Base-by-base conservation (phyloP, 208 protist genomes). In the Acanthamoeba castellanii region DNA sequence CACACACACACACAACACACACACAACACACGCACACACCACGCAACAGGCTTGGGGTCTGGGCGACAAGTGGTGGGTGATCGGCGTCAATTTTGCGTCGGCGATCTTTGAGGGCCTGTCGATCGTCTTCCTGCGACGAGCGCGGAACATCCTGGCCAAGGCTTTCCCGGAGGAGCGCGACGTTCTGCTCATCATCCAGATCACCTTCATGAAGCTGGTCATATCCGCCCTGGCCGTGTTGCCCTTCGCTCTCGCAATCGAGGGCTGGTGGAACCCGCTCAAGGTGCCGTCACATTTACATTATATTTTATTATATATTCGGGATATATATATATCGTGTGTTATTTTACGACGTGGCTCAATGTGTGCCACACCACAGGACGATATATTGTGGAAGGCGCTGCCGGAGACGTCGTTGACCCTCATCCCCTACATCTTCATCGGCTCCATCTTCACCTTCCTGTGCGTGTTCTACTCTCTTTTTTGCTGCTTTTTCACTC, bases 151-250 rank as follows among this genome's bases (percentile, higher is more conserved):
- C 25, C 78, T 87, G n/a, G 78, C 78, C 78, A 87, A 59, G 47
- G 78, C 78, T 5, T 87, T 61, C 25, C 78, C 78, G 9, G 45
- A 87, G n/a, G 78, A 87, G 78, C 37, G 78, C n/a, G 78, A 87
- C 30, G 78, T 87, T 27, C 27, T 87, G 18, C 78, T 87, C 45
- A 87, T 87, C 50, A 87, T 87, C 30, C 78, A 87, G 78, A 87
- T 87, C 78, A 87, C 78, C 42, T 87, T 87, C n/a, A 61, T 87
- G 78, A 87, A 87, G 47, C 50, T 87, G 47, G 78, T 87, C 78
- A 59, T 87, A 3, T 87, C 78, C 16, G 78, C 78, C 45, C 78
- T 87, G 27, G 45, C 78, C 45, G 78, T 87, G n/a, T 45, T 87
- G 7, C 78, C 78, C 37, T 87, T 87, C 22, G 78, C 78, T 25